Evolutionary conservation across 192 early-diverging fungal species (phyloP), one percentile per base, ranked within the genome.

Genomic region (Dispira simplex): DNA sequence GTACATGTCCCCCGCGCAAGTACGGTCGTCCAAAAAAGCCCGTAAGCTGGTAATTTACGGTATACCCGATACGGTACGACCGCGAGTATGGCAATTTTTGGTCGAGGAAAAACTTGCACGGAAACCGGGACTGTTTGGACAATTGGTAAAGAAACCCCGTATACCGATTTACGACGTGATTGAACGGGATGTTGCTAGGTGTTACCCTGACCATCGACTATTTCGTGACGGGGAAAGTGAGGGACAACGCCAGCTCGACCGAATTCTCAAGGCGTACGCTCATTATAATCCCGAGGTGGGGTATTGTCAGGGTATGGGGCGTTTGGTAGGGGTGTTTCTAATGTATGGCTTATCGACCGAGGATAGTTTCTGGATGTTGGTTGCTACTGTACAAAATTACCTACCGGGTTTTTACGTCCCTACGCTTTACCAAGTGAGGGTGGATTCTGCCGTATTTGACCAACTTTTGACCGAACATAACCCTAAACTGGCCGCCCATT

Each of bases 241-340:
- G 45, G 87, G 93, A 1, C 92, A 93, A 72, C 73, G 72, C 43
- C 86, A 91, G 70, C 71, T 98, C 21, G 76, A 83, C n/a, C 76
- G 77, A 6, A 75, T 97, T 8, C 73, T 98, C 27, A 80, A 83
- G 46, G 90, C 90, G 0, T 98, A 93, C 65, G 89, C 93, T 1
- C 82, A 90, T 23, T 88, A 92, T 72, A 91, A 97, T 65, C 79
- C 80, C 3, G 66, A 74, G 26, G 72, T 97, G 8, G 95, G 93
- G 32, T 98, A 98, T 72, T 95, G 93, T 68, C 95, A 96, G 69
- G 95, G 95, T 11, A 96, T 96, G 93, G 55, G 55, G 21, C 81
- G 92, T 54, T 63, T 98, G 48, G 95, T 85, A 14, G 93, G 93
- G 0, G 82, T 92, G 75, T 84, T 96, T 73, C 70, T 98, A 55